These are phyloP conservation scores for Penicillium brevicompactum DNA, from an alignment of 2,329 filamentous ascomycete genomes.

Conservation along the genomic window DNA sequence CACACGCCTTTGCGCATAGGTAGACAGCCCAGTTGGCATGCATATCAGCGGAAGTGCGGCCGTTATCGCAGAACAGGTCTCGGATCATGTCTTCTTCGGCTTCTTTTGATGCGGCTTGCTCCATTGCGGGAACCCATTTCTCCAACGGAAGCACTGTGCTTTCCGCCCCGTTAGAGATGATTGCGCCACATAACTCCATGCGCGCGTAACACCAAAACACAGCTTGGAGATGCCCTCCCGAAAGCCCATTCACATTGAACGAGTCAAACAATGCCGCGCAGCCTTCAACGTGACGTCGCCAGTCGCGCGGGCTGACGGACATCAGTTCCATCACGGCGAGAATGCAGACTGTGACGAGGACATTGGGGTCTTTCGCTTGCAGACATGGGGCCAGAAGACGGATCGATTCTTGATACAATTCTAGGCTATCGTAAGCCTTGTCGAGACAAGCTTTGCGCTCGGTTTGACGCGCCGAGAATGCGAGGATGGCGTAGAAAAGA, in stretches of 20 bases:
- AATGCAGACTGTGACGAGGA: conserved; percentile 55
- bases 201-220: conserved; percentile 60
- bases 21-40: conserved; percentile 63
- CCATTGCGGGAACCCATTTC: conserved; percentile 47
- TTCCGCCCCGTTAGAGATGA: conserved; percentile 54
- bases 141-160: conserved; percentile 53
- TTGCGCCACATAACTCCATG: conserved; percentile 57
- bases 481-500: conserved; percentile 54
- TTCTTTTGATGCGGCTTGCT: conserved; percentile 35
- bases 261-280: conserved; percentile 56
- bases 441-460: conserved; percentile 49
- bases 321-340: conserved; percentile 57
- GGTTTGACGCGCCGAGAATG: conserved; percentile 55
- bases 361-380: conserved; percentile 49
- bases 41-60: conserved; percentile 48
- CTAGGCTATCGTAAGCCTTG: conserved; percentile 52
- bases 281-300: conserved; percentile 58
- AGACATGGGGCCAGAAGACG: conserved; percentile 50
- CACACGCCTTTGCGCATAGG: conserved; percentile 54
- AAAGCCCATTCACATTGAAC: conserved; percentile 52
- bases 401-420: conserved; percentile 55
- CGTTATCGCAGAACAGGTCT: conserved; percentile 23
- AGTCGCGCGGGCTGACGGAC: conserved; percentile 50
- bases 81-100: conserved; percentile 25
- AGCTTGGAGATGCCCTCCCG: conserved; percentile 54